Evolutionary conservation across 345 rosid species (phyloP).

Genomic region (Eutrema yunnanense): DNA sequence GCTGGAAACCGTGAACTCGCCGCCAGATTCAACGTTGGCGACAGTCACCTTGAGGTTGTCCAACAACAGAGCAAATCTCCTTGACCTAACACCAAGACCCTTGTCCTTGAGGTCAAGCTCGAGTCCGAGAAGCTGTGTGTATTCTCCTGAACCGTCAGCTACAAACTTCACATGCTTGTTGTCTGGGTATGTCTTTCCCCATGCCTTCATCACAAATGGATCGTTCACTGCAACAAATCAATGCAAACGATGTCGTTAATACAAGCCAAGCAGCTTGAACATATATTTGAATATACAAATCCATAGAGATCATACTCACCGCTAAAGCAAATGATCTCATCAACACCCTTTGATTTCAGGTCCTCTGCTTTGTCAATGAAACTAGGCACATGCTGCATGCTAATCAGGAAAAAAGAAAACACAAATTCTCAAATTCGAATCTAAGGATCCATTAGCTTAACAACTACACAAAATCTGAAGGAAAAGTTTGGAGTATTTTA

Average conservation of each 20-base stretch:
- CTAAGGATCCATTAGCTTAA: too few relatives aligned
- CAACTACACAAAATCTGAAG: too few relatives aligned
- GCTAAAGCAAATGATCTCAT: slow-evolving; percentile 71
- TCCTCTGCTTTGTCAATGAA: slow-evolving; percentile 81
- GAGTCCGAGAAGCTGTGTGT: slow-evolving; percentile 82
- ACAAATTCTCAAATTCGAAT: not conserved
- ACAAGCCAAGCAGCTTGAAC: too few relatives aligned
- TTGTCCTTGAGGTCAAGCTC: slow-evolving; percentile 85
- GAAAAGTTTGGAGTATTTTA: not conserved
- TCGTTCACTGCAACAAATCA: slow-evolving; percentile 67
- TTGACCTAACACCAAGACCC: slow-evolving; percentile 85
- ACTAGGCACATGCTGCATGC: slow-evolving; percentile 91
- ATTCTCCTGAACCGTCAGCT: slow-evolving; percentile 82
- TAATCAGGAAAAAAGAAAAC: slow-evolving; percentile 7
- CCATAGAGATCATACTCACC: slow-evolving; percentile 32
- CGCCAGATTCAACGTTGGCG: slow-evolving; percentile 87
- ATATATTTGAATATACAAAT: too few relatives aligned
- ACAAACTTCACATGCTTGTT: slow-evolving; percentile 89
- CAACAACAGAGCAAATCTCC: slow-evolving; percentile 77
- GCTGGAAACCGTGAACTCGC: slow-evolving; percentile 82
- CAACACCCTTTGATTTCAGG: slow-evolving; percentile 77
- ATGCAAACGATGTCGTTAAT: not conserved
- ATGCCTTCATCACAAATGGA: slow-evolving; percentile 95
- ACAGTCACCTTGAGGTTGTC: slow-evolving; percentile 91
- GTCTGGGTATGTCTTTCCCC: slow-evolving; percentile 91